Base-by-base conservation (phyloP, 2,329 filamentous ascomycete genomes). In the Ophiostoma quercus region DNA sequence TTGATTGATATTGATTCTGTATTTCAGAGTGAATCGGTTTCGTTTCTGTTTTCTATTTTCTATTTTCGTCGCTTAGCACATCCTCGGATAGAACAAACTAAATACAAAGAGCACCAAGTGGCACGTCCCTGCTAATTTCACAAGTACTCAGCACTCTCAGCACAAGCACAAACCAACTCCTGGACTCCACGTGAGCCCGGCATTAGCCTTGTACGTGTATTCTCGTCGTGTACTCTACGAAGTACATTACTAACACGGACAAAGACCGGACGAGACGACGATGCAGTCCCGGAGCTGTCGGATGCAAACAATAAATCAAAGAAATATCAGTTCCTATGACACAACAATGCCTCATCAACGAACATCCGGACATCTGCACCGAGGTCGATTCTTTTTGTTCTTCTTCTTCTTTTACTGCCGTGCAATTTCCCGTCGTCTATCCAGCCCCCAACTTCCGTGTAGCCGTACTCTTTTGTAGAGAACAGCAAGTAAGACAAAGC, bases 141-240 rank as follows among this genome's bases (percentile, higher is more conserved):
- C 22, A 57, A 25, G 8, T 57, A 54, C 19, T 29, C 25, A 29
- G 25, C 25, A 29, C 25, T 29, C 25, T 29, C 25, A 29, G 34
- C 34, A 14, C n/a, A 51, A 8, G 8, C 47, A 34, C 5, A 57
- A 57, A 29, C 51, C 51, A 57, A 57, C 51, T n/a, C 51, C 51
- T 57, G 51, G 22, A 57, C 51, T 57, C 51, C 51, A 57, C 22
- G 51, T 57, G 51, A 57, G 25, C 11, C 51, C 51, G 51, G n/a
- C 51, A 29, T 25, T 57, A 22, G 47, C 47, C 19, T 29, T 29
- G 25, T 29, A 29, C 25, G 25, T 29, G 25, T 29, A 29, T 29
- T n/a, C 4, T 16, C 34, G 4, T 34, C 8, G 43, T 19, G 43
- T 14, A 47, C 2, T 19, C 14, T 19, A 6, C n/a, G n/a, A n/a